Percentiles rank a stretch among this genome's conserved stretches.
These are phyloP conservation scores for Ophiosphaerella narmari DNA, from an alignment of 2,329 filamentous ascomycete genomes.

Conservation along the genomic window DNA sequence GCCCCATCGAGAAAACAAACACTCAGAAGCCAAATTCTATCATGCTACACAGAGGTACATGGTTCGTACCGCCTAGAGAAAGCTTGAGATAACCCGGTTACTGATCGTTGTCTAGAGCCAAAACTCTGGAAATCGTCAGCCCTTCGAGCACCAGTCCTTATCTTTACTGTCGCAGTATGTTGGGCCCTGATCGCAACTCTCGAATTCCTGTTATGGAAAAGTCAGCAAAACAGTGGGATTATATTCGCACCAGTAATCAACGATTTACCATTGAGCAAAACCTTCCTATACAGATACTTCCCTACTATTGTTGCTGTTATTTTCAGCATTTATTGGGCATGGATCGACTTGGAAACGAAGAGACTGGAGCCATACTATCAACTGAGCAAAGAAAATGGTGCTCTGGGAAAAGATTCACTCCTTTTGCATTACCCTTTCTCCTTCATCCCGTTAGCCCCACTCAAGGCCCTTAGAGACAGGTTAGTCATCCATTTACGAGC, in stretches of 20 bases:
- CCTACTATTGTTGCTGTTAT: slow-evolving; percentile 60
- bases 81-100: not conserved
- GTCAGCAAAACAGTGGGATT: slow-evolving; percentile 50
- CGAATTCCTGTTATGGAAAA: slow-evolving; percentile 52
- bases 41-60: not conserved
- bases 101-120: not conserved
- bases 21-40: not conserved
- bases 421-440: slow-evolving; percentile 61
- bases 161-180: slow-evolving; percentile 14
- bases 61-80: not conserved
- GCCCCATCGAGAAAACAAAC: not conserved
- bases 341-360: slow-evolving; percentile 64
- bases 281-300: slow-evolving; percentile 54
- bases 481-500: slow-evolving; percentile 10
- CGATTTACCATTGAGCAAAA: slow-evolving; percentile 47
- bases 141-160: slow-evolving; percentile 8
- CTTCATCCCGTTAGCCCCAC: slow-evolving; percentile 51
- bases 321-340: slow-evolving; percentile 63
- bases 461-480: slow-evolving; percentile 45
- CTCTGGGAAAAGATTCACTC: slow-evolving; percentile 52
- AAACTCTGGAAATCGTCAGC: slow-evolving; percentile 4
- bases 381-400: slow-evolving; percentile 55
- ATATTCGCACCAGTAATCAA: slow-evolving; percentile 44
- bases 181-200: slow-evolving; percentile 49
- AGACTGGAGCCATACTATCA: slow-evolving; percentile 66